Conservation (phyloP, 768 basidiomycete species). For the Tulasnella sp. region DNA sequence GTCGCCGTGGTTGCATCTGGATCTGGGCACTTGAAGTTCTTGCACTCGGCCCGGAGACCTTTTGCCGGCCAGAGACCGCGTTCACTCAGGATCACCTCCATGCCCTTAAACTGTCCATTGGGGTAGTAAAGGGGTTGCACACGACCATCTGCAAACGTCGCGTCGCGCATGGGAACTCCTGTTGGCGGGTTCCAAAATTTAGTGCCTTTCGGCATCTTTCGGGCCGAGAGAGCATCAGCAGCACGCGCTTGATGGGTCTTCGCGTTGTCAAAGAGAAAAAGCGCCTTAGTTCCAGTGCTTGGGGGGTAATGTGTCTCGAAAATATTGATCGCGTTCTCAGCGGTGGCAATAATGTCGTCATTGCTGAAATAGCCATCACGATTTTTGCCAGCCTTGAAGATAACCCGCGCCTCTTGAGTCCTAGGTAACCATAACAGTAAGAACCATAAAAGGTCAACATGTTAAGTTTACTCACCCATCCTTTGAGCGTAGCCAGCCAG, state of each 20-base stretch:
- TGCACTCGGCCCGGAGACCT: slow-evolving; percentile 29
- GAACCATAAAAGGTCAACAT: too few species aligned
- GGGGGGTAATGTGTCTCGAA: not conserved
- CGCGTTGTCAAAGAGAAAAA: slow-evolving; percentile 36
- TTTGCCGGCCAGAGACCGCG: slow-evolving; percentile 11
- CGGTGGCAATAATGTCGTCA: not conserved
- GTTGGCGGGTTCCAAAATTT: not conserved
- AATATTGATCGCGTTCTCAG: not conserved
- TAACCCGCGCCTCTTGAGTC: not conserved
- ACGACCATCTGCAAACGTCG: slow-evolving; percentile 28
- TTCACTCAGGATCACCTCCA: slow-evolving; percentile 37
- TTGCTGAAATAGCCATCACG: not conserved
- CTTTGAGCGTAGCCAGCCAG: not conserved
- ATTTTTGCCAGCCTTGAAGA: not conserved
- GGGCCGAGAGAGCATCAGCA: slow-evolving; percentile 37
- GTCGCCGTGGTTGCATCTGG: slow-evolving; percentile 32
- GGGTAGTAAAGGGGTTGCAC: slow-evolving; percentile 39
- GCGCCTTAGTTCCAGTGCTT: not conserved
- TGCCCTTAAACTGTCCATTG: slow-evolving; percentile 44
- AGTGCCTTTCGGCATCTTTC: slow-evolving; percentile 37
- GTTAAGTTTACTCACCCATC: not conserved
- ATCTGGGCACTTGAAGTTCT: slow-evolving; percentile 31
- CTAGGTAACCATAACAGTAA: not conserved
- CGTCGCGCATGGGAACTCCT: slow-evolving; percentile 37
- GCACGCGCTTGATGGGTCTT: slow-evolving; percentile 39